Base-by-base conservation (phyloP, 352 stramenopile species). In the Phytophthora agathidicida region DNA sequence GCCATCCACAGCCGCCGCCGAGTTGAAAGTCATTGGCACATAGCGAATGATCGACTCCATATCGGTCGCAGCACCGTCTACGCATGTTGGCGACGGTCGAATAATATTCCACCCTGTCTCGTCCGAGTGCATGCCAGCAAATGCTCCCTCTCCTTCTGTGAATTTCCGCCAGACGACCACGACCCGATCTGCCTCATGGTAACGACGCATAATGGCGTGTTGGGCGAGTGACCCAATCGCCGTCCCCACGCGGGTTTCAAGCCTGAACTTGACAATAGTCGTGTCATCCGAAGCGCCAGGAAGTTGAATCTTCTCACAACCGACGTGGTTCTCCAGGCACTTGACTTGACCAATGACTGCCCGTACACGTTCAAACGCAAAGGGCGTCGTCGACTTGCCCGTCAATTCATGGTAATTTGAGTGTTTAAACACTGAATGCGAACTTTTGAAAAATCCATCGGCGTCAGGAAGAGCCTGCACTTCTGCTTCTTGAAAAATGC, bases 81-180 rank as follows among this genome's bases (percentile, higher is more conserved):
- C 20, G 9, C 24, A 48, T 16, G 10, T 54, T 3, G 59, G 20
- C 13, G 58, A 54, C 1, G 55, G 55, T 3, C 51, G 54, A 14
- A 75, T 20, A 14, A 72, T 48, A 17, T 68, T 74, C 79, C 79
- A 89, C 7, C 75, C 75, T 0, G 75, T 89, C 26, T 89, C 74
- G 24, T 88, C 75, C 26, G 74, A 74, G 45, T 77, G 76, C 65
- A 85, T 75, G 0, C 66, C 68, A 49, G 68, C 69, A 13, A 68
- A 67, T 24, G 27, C 45, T n/a, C 69, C 51, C 23, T 76, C 70
- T 6, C 71, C 71, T 42, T 86, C 68, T 0, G 64, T 65, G 7
- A 81, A 69, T 10, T 71, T 72, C 14, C 74, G 68, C 61, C 71
- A 89, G 32, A 87, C 60, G 3, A 83, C 27, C 38, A 87, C 76